A percentile compares a stretch with the other conserved stretches of the same genome.
Evolutionary conservation across 1,284 basidiomycete species (phyloP).

Genomic region (Pyrrhoderma noxium): DNA sequence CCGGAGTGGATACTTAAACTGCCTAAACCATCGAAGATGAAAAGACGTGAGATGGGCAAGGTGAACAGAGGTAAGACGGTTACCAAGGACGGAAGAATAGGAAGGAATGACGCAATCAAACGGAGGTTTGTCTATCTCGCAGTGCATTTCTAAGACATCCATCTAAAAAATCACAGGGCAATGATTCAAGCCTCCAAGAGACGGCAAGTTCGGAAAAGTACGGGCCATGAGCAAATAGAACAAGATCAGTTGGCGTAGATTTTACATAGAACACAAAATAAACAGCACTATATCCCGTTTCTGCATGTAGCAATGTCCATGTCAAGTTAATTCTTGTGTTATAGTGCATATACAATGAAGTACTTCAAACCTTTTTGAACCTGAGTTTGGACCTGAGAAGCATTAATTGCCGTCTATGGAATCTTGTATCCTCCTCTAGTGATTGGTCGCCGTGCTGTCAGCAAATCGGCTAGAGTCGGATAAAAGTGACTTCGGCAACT

Average conservation of each 20-base stretch:
- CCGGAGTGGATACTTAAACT: slow-evolving; percentile 88
- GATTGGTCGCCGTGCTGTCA: not conserved
- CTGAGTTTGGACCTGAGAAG: no score
- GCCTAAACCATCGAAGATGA: slow-evolving; percentile 84
- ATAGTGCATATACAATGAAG: no score
- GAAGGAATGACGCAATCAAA: slow-evolving; percentile 64
- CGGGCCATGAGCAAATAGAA: not conserved
- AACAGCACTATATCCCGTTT: not conserved
- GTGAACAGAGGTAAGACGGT: slow-evolving; percentile 73
- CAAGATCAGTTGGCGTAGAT: not conserved
- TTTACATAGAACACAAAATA: not conserved
- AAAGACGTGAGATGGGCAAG: slow-evolving; percentile 78
- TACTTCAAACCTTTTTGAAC: no score
- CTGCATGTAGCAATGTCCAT: no score
- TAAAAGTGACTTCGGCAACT: not conserved
- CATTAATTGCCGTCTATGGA: not conserved
- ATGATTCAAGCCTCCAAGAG: slow-evolving; percentile 70
- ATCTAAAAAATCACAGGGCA: slow-evolving; percentile 38
- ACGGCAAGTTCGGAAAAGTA: slow-evolving; percentile 30
- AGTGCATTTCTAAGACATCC: not conserved
- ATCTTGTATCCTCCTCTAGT: not conserved
- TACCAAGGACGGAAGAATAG: slow-evolving; percentile 67
- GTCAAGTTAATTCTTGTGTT: no score
- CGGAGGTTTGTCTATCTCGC: slow-evolving; percentile 42
- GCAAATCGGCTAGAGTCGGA: slow-evolving; percentile 9